phyloP scores from a whole-genome alignment of 306 rosid genomes.

The Pyrus bretschneideri region DNA sequence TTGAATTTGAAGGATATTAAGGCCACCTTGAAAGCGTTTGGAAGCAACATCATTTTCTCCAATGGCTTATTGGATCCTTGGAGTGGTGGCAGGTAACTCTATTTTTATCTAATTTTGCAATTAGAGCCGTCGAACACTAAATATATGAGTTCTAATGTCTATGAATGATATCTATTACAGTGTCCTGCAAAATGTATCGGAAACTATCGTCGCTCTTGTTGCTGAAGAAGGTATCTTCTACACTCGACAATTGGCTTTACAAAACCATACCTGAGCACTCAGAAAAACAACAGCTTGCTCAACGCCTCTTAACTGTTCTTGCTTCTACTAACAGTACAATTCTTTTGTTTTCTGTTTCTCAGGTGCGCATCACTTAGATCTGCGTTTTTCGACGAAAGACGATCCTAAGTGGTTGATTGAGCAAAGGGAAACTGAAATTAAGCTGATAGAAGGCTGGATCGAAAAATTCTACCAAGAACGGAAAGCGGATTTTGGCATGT shows the following conservation, averaged over 20 bases:
- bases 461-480: slow-evolving; percentile 31
- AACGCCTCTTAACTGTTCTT: neutral
- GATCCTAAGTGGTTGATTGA: slow-evolving; percentile 79
- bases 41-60: slow-evolving; percentile 84
- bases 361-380: slow-evolving; percentile 84
- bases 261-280: neutral
- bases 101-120: slow-evolving; percentile 3
- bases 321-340: no score
- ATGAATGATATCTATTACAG: slow-evolving; percentile 39
- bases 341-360: slow-evolving; percentile 1
- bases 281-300: neutral
- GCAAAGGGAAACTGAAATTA: slow-evolving; percentile 58
- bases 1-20: slow-evolving; percentile 44
- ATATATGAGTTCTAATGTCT: neutral
- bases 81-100: slow-evolving; percentile 82
- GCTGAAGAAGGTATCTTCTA: slow-evolving; percentile 59
- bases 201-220: slow-evolving; percentile 61
- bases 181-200: slow-evolving; percentile 65
- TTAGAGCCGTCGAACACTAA: neutral
- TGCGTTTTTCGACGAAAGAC: slow-evolving; percentile 54
- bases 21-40: slow-evolving; percentile 45
- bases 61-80: slow-evolving; percentile 85
- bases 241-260: slow-evolving; percentile 1
- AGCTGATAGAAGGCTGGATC: slow-evolving; percentile 66
- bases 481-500: slow-evolving; percentile 20